Percentiles rank a stretch among this genome's conserved stretches.
These are phyloP conservation scores for Lathyrus aphaca DNA, from an alignment of 306 rosid genomes.

Conservation along the genomic window DNA sequence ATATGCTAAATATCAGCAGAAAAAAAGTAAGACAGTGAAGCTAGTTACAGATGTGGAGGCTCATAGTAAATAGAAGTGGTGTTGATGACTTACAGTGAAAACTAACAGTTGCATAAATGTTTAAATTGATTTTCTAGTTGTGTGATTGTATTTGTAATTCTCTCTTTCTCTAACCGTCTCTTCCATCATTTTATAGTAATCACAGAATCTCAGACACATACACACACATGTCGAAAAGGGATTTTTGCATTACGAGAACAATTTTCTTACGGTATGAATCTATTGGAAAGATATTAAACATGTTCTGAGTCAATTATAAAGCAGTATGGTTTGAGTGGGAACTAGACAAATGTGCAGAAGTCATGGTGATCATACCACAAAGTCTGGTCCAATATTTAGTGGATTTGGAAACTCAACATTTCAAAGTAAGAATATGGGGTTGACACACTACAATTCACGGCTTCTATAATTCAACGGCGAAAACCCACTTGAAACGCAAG, in stretches of 20 bases:
- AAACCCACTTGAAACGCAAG: no score
- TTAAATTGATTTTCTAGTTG: conserved; percentile 4
- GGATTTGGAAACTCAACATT: background rate
- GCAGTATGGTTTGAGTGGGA: background rate
- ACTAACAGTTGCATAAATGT: conserved; percentile 36
- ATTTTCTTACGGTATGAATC: background rate
- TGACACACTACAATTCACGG: no score
- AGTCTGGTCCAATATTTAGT: background rate
- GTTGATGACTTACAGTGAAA: conserved; percentile 25
- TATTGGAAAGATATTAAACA: background rate
- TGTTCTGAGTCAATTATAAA: background rate
- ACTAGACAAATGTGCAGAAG: no score
- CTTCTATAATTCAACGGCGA: no score
- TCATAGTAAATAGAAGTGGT: conserved; percentile 58
- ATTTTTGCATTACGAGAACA: background rate
- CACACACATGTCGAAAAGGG: background rate
- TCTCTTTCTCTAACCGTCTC: background rate
- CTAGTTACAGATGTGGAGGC: conserved; percentile 58
- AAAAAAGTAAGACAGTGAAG: conserved; percentile 60
- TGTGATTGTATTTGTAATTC: conserved; percentile 1
- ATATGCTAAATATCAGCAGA: conserved; percentile 82
- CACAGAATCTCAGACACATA: background rate
- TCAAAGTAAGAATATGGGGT: no score
- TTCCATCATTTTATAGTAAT: conserved; percentile 28
- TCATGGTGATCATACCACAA: no score